A percentile compares a stretch with the other conserved stretches of the same genome.
Conservation (phyloP, 495 filamentous ascomycete genomes). For the Xylaria flabelliformis region DNA sequence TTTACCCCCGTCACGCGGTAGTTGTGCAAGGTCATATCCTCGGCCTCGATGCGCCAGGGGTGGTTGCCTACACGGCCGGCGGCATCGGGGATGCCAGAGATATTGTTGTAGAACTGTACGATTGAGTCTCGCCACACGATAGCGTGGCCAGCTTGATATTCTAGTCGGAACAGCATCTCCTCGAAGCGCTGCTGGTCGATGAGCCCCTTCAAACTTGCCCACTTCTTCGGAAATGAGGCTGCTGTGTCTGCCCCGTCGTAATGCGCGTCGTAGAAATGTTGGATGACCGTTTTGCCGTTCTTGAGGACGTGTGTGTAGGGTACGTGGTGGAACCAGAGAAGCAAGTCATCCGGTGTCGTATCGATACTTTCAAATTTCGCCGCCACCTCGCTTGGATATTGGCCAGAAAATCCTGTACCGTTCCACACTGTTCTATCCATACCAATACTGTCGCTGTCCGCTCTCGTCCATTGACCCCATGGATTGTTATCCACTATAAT, state of each 20-base stretch:
- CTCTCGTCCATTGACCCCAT: conserved; percentile 78
- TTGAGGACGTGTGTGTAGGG: conserved; percentile 69
- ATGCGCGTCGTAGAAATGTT: conserved; percentile 78
- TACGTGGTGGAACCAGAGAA: conserved; percentile 81
- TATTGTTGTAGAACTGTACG: conserved; percentile 63
- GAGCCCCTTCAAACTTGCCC: conserved; percentile 60
- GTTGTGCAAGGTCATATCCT: conserved; percentile 63
- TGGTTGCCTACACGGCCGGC: conserved; percentile 61
- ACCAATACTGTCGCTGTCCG: conserved; percentile 63
- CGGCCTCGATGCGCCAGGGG: conserved; percentile 69
- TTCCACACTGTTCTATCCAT: conserved; percentile 75
- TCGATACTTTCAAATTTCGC: conserved; percentile 63
- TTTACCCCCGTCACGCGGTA: conserved; percentile 58
- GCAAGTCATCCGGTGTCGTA: conserved; percentile 70
- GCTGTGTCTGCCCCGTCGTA: conserved; percentile 66
- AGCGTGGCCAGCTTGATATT: conserved; percentile 72
- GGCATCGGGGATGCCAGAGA: conserved; percentile 65
- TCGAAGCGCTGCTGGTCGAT: conserved; percentile 69
- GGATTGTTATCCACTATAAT: conserved; percentile 64
- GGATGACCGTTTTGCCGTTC: conserved; percentile 72
- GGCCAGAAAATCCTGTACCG: conserved; percentile 68
- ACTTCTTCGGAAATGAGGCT: conserved; percentile 61
- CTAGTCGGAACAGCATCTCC: conserved; percentile 60
- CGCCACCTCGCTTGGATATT: conserved; percentile 68
- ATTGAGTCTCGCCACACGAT: conserved; percentile 74